Evolutionary conservation across 2,329 filamentous ascomycete species (phyloP).

Genomic region (Endothia cerciana): DNA sequence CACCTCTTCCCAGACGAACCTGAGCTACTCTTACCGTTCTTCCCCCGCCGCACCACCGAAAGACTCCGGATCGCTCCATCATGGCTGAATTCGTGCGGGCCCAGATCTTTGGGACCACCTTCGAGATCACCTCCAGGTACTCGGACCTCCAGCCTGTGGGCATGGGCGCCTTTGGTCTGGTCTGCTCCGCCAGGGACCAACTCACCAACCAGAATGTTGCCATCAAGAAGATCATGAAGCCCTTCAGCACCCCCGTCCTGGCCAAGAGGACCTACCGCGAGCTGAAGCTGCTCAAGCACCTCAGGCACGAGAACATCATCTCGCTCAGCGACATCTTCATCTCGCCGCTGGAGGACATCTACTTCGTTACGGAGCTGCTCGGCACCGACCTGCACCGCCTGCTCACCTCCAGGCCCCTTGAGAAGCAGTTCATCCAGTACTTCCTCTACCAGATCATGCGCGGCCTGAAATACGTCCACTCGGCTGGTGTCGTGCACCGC

Average conservation of each 20-base stretch:
- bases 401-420: slow-evolving; percentile 90
- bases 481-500: slow-evolving; percentile 94
- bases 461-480: slow-evolving; percentile 98
- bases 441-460: slow-evolving; percentile 99
- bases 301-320: slow-evolving; percentile 94
- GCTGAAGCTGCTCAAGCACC: slow-evolving; percentile 94
- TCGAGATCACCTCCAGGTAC: slow-evolving; percentile 99
- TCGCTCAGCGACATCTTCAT: slow-evolving; percentile 99
- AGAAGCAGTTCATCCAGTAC: slow-evolving; percentile 99
- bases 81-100: slow-evolving; percentile 99
- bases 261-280: slow-evolving; percentile 98
- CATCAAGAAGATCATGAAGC: slow-evolving; percentile 99
- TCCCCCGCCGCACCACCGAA: neutral
- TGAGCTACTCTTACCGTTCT: neutral
- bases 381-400: slow-evolving; percentile 96
- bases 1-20: neutral
- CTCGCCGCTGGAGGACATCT: slow-evolving; percentile 97
- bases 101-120: slow-evolving; percentile 99
- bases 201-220: slow-evolving; percentile 96
- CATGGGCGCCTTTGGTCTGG: slow-evolving; percentile 98
- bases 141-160: slow-evolving; percentile 97
- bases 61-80: slow-evolving; percentile 43
- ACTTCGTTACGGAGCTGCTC: slow-evolving; percentile 97
- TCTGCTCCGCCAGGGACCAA: slow-evolving; percentile 97
- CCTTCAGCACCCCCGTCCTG: slow-evolving; percentile 97